Conservation (phyloP, 495 filamentous ascomycete genomes). For the Tuber borchii region DNA sequence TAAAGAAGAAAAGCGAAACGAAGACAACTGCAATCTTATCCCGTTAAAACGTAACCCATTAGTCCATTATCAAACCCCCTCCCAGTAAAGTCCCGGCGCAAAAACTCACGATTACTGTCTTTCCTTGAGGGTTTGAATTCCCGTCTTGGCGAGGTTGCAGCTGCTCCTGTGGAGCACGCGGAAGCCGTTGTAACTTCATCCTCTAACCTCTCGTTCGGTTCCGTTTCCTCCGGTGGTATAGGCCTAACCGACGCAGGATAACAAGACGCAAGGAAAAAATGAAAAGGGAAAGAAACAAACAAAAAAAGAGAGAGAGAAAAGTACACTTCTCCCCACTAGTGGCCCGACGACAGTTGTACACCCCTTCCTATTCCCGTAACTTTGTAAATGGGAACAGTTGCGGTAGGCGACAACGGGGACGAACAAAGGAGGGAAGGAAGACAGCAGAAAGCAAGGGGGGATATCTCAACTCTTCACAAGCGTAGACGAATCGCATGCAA, state of each 20-base stretch:
- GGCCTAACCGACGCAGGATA: background rate
- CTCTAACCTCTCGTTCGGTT: background rate
- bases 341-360: background rate
- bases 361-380: background rate
- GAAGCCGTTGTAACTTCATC: background rate
- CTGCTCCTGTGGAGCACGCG: background rate
- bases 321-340: background rate
- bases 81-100: background rate
- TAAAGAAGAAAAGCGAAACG: conserved; percentile 28
- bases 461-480: background rate
- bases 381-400: background rate
- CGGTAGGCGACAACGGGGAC: background rate
- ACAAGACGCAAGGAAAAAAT: background rate
- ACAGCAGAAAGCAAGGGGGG: background rate
- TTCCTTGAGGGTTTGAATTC: conserved; percentile 13
- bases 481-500: background rate
- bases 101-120: conserved; percentile 28
- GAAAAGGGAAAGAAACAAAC: background rate
- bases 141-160: background rate
- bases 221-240: background rate
- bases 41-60: background rate
- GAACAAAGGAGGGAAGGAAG: background rate
- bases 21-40: conserved; percentile 36
- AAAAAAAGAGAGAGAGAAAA: background rate
- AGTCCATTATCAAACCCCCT: background rate